Evolutionary conservation across 2,329 filamentous ascomycete genomes (phyloP), one percentile per base, ranked within the genome.

Genomic region (Orbilia blumenaviensis): DNA sequence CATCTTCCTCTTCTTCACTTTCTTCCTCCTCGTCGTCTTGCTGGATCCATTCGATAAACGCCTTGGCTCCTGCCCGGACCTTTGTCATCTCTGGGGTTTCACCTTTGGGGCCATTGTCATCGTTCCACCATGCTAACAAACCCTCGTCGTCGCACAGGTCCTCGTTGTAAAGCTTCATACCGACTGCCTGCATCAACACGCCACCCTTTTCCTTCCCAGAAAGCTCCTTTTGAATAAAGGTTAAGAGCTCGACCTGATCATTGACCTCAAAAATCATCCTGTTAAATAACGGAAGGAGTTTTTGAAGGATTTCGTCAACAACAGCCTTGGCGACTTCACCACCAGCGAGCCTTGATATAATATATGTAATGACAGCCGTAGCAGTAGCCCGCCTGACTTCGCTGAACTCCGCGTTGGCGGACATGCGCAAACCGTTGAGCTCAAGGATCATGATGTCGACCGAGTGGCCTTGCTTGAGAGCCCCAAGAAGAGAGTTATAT

Each of bases 131-230:
- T 54, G 88, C 87, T 80, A 94, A 84, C 79, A 97, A 92, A 0
- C 91, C 93, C 44, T 97, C 94, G 81, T 97, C 93, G 81, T 97
- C 93, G 0, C 97, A 84, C 14, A 96, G 87, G 78, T 98, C 95
- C 56, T 91, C 83, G 78, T 91, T 89, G 81, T 96, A 96, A 61
- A 98, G 85, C 82, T 93, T 92, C 84, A 96, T 95, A 79, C 93
- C 88, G 79, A 93, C 85, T 41, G 90, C 92, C 2, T 94, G 87
- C 34, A 98, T 86, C 8, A 97, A 87, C 38, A 85, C 83, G 81
- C 90, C 87, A 2, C 89, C 89, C 77, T 88, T 89, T 52, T 86
- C 85, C 54, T 88, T 85, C 68, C 89, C 88, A 29, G 88, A 86
- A 12, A 96, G 87, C 76, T 96, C 93, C 78, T 89, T 89, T 83